Base-by-base conservation (phyloP, 2,329 filamentous ascomycete species). In the Fusarium heterosporum region DNA sequence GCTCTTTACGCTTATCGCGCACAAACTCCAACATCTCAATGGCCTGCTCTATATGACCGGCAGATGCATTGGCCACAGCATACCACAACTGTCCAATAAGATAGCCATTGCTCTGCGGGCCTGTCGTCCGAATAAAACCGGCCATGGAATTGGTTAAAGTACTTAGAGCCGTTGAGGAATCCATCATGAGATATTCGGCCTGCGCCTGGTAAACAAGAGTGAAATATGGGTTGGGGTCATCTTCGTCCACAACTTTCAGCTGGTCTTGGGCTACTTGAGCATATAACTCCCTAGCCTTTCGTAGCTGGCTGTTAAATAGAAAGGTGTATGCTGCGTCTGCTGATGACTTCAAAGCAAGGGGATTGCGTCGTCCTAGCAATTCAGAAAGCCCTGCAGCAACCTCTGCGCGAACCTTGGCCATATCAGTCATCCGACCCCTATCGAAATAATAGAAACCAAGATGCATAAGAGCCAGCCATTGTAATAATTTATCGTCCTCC, bases 1-100 rank as follows among this genome's bases (percentile, higher is more conserved):
- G 32, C 46, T 39, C 46, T 16, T 49, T 49, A 4, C 46, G 16
- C 46, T 49, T 49, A 22, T 49, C 46, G 10, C 46, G 46, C 25
- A 49, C 46, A 17, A 12, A 49, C 16, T 49, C 46, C 16, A 49
- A 22, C 46, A 28, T 13, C 26, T 49, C 39, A 6, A 49, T 49
- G 14, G 32, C 32, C 34, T 49, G 32, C 10, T 39, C n/a, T 3
- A 30, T 9, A n/a, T 49, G 25, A 3, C 46, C 32, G 9, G 34
- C 22, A 4, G 46, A 49, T n/a, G 46, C 32, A 14, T 39, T 25
- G 13, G 12, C 32, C 3, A 49, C 32, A 9, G 46, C 46, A 13
- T 39, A 39, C 46, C 46, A 49, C 16, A 39, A 12, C 32, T 38
- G 32, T 10, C 30, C 32, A 8, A 9, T 11, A 13, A 49, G 46